Evolutionary conservation across 331 rosid species (phyloP).

Genomic region (Acacia pycnantha): DNA sequence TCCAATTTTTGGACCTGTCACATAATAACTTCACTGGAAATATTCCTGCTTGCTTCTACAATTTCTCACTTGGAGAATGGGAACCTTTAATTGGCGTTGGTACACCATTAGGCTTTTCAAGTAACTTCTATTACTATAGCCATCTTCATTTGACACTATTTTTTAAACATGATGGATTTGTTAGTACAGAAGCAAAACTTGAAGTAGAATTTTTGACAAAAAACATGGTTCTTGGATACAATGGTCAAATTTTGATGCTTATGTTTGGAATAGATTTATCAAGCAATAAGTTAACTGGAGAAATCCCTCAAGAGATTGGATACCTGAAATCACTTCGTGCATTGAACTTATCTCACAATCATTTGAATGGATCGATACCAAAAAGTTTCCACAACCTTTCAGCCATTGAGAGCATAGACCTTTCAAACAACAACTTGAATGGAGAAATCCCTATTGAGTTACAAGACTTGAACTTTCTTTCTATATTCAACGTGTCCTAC

Average conservation of each 20-base stretch:
- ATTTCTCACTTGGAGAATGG: not conserved
- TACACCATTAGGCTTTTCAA: too few species aligned
- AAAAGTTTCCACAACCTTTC: not conserved
- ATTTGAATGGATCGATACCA: slow-evolving; percentile 21
- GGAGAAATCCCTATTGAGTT: slow-evolving; percentile 25
- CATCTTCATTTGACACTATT: not conserved
- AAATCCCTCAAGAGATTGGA: slow-evolving; percentile 13
- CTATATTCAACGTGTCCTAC: slow-evolving; percentile 24
- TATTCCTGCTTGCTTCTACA: too few species aligned
- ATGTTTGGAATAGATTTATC: slow-evolving; percentile 29
- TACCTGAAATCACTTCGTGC: not conserved
- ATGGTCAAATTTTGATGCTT: not conserved
- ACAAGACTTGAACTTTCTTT: not conserved
- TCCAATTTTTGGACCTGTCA: too few species aligned
- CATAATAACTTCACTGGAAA: too few species aligned
- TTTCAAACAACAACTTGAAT: slow-evolving; percentile 28
- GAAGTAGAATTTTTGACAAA: slow-evolving; percentile 15
- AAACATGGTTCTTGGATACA: not conserved
- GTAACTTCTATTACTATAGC: too few species aligned
- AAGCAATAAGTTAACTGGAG: not conserved
- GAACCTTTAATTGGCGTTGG: not conserved
- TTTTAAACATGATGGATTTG: not conserved
- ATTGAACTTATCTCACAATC: slow-evolving; percentile 22
- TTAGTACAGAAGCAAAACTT: not conserved
- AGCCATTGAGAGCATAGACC: slow-evolving; percentile 27